Evolutionary conservation across 495 filamentous ascomycete species (phyloP).

Genomic region (Penicillium diatomitis): DNA sequence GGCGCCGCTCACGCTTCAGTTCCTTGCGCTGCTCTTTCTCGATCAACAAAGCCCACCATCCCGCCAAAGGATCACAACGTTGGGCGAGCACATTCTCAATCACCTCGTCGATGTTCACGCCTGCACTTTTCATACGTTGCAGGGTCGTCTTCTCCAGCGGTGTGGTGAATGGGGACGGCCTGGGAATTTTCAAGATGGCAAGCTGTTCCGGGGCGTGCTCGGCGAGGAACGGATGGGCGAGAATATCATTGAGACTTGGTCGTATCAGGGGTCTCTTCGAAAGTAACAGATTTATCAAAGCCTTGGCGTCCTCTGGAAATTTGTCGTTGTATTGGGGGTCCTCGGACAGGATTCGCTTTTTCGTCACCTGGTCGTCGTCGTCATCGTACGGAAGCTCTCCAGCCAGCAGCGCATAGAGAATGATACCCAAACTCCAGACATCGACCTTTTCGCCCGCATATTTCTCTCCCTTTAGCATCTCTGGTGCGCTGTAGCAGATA

Average conservation of each 20-base stretch:
- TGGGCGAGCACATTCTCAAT: conserved; percentile 90
- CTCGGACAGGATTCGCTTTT: conserved; percentile 69
- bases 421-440: conserved; percentile 95
- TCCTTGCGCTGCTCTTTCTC: conserved; percentile 95
- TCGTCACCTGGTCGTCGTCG: conserved; percentile 79
- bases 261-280: conserved; percentile 83
- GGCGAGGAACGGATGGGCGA: conserved; percentile 79
- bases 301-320: conserved; percentile 65
- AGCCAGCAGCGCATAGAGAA: conserved; percentile 83
- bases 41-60: conserved; percentile 93
- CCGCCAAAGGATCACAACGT: conserved; percentile 78
- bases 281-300: conserved; percentile 65
- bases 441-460: conserved; percentile 97
- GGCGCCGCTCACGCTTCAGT: conserved; percentile 69
- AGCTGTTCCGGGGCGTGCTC: conserved; percentile 86
- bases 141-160: conserved; percentile 83
- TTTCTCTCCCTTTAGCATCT: conserved; percentile 97
- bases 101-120: conserved; percentile 87
- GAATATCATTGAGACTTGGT: conserved; percentile 77
- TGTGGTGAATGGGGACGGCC: conserved; percentile 78
- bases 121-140: conserved; percentile 89
- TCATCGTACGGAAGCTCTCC: conserved; percentile 96
- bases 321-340: conserved; percentile 80
- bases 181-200: conserved; percentile 77
- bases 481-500: conserved; percentile 93